A percentile compares a stretch with the other conserved stretches of the same genome.
Evolutionary conservation across 2,329 filamentous ascomycete species (phyloP).

Genomic region (Clonostachys rhizophaga): DNA sequence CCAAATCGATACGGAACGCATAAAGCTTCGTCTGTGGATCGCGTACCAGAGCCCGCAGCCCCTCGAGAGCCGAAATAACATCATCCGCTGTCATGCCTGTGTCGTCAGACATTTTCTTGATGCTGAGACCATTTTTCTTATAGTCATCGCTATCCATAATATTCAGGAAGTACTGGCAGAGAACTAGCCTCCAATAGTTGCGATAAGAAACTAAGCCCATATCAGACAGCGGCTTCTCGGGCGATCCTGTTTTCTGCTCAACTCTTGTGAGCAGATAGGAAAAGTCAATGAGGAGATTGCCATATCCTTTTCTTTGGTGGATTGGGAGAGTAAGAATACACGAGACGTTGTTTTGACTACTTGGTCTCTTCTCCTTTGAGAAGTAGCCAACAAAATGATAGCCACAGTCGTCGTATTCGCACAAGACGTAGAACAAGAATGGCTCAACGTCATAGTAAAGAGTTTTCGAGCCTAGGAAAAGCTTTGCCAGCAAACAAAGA

Average conservation of each 20-base stretch:
- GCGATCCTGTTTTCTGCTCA: slow-evolving; percentile 90
- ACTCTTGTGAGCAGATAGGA: slow-evolving; percentile 93
- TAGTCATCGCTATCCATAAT: slow-evolving; percentile 18
- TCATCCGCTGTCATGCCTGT: slow-evolving; percentile 97
- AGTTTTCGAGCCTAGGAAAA: slow-evolving; percentile 98
- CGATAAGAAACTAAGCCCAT: slow-evolving; percentile 97
- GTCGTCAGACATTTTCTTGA: slow-evolving; percentile 72
- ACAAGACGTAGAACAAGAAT: slow-evolving; percentile 95
- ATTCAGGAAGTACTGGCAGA: slow-evolving; percentile 78
- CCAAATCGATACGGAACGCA: slow-evolving; percentile 79
- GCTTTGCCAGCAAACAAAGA: slow-evolving; percentile 88
- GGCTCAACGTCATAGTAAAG: slow-evolving; percentile 97
- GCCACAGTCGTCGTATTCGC: slow-evolving; percentile 84
- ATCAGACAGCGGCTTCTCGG: slow-evolving; percentile 94
- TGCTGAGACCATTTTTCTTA: slow-evolving; percentile 46
- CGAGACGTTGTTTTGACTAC: slow-evolving; percentile 94
- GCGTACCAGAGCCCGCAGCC: slow-evolving; percentile 79
- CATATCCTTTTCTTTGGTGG: slow-evolving; percentile 95
- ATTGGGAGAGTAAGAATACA: slow-evolving; percentile 96
- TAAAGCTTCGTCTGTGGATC: slow-evolving; percentile 88
- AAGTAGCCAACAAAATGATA: slow-evolving; percentile 99
- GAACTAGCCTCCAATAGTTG: slow-evolving; percentile 89
- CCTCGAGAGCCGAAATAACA: slow-evolving; percentile 89
- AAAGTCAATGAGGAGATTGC: slow-evolving; percentile 95
- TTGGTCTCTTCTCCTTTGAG: slow-evolving; percentile 94